phyloP scores from a whole-genome alignment of 2,329 filamentous ascomycete genomes.

The Amauroascus verrucosus region DNA sequence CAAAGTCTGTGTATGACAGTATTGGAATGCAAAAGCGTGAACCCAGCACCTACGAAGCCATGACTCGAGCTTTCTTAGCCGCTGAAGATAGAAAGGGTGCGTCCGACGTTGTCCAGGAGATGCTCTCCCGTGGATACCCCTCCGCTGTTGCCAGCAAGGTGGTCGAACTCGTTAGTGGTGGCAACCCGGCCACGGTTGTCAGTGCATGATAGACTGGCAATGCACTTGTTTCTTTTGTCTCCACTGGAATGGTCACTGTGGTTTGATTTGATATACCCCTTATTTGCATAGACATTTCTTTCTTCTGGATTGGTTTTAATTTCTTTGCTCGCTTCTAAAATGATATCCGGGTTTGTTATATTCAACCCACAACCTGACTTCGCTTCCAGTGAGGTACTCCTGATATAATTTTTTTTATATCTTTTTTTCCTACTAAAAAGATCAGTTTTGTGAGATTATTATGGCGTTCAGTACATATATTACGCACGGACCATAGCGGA shows the following conservation, averaged over 20 bases:
- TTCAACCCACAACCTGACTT: conserved; percentile 6
- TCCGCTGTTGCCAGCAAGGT: conserved; percentile 89
- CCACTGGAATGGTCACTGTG: conserved; percentile 6
- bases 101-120: conserved; percentile 73
- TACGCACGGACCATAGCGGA: background rate
- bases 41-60: conserved; percentile 96
- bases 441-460: background rate
- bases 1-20: conserved; percentile 66
- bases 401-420: background rate
- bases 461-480: background rate
- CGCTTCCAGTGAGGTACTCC: conserved; percentile 5
- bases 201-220: background rate
- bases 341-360: conserved; percentile 9
- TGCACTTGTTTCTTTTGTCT: background rate
- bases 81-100: conserved; percentile 70
- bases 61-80: conserved; percentile 86
- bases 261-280: conserved; percentile 10
- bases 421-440: conserved; percentile 7
- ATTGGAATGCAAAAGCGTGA: conserved; percentile 71
- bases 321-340: background rate
- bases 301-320: background rate
- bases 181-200: conserved; percentile 13
- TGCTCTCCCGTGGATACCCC: conserved; percentile 82
- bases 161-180: conserved; percentile 64
- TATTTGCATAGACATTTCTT: conserved; percentile 2